Conservation (phyloP, 805 yeast genomes). For the Allodekkera sacchari region DNA sequence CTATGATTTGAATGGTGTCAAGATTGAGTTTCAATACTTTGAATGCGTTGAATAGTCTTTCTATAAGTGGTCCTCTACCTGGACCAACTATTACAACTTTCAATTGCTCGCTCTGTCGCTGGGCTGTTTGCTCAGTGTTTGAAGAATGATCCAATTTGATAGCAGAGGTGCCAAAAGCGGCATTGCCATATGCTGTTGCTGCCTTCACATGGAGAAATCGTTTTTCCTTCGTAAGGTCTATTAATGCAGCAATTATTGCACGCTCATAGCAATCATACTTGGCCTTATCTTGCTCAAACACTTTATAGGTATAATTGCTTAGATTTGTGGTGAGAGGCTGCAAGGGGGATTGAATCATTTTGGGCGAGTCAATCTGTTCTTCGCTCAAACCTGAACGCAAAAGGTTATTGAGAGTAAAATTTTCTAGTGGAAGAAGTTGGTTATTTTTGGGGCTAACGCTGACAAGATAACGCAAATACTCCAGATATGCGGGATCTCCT, state of each 20-base stretch:
- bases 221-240: conserved; percentile 21
- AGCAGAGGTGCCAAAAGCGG: conserved; percentile 14
- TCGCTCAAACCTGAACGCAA: conserved; percentile 7
- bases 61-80: conserved; percentile 79
- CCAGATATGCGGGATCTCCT: conserved; percentile 21
- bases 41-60: conserved; percentile 38
- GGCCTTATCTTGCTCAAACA: conserved; percentile 60
- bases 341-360: conserved; percentile 42
- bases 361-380: conserved; percentile 8
- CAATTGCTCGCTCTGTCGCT: conserved; percentile 7
- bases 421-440: conserved; percentile 22
- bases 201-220: conserved; percentile 15
- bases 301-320: conserved; percentile 50
- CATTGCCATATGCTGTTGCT: conserved; percentile 9
- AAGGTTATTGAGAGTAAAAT: conserved; percentile 17
- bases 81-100: conserved; percentile 70
- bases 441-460: conserved; percentile 12
- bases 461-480: conserved; percentile 20
- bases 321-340: conserved; percentile 61
- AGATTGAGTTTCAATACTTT: conserved; percentile 20
- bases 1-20: conserved; percentile 31
- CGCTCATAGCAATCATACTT: conserved; percentile 63
- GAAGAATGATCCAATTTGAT: no score
- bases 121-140: neutral
- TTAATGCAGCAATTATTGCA: conserved; percentile 53